Conservation (phyloP, 1,284 basidiomycete species). For the Fereydounia khargensis region DNA sequence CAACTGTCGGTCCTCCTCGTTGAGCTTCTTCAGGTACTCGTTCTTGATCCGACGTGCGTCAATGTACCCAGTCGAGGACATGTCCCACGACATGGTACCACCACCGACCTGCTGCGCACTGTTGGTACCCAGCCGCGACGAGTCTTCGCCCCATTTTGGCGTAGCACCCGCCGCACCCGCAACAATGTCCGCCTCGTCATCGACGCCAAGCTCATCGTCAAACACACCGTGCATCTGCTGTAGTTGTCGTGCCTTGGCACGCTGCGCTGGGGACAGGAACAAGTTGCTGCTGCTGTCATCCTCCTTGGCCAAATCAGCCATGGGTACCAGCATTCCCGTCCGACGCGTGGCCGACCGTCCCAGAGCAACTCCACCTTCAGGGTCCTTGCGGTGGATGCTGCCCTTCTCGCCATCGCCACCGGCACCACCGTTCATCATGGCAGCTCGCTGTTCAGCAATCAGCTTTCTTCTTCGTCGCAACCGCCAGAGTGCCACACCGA, state of each 20-base stretch:
- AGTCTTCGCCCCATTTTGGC: constrained; percentile 25
- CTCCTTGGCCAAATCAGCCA: constrained; percentile 28
- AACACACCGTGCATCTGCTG: constrained; percentile 38
- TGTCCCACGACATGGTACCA: constrained; percentile 26
- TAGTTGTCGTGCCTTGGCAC: constrained; percentile 33
- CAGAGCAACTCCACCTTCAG: background rate
- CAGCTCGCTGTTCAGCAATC: constrained; percentile 23
- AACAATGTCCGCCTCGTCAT: constrained; percentile 25
- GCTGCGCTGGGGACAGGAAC: constrained; percentile 31
- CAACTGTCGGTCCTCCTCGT: constrained; percentile 18
- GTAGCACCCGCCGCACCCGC: constrained; percentile 16
- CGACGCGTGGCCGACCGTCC: background rate
- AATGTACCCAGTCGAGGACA: constrained; percentile 31
- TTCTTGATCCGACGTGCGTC: constrained; percentile 37
- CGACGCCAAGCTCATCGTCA: constrained; percentile 26
- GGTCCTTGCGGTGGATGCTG: background rate
- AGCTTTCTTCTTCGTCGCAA: constrained; percentile 21
- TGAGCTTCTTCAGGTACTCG: constrained; percentile 28
- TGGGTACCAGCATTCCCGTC: constrained; percentile 4
- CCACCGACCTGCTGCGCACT: constrained; percentile 11
- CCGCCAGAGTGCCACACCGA: constrained; percentile 36
- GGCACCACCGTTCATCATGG: constrained; percentile 9
- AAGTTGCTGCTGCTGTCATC: constrained; percentile 30
- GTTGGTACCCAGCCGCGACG: constrained; percentile 4
- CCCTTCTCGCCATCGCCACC: constrained; percentile 25